Percentiles rank a stretch among this genome's conserved stretches.
Conservation (phyloP, 176 grass and related monocot species). For the Sorghum bicolor region Sorghum_bicolor_NCBIv3 NC_012870.2:3240501-3241000, state of each 20-base stretch:
- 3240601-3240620: slow-evolving; percentile 39
- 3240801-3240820: slow-evolving; percentile 89
- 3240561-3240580: slow-evolving; percentile 33
- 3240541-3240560: slow-evolving; percentile 40
- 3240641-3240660: background rate
- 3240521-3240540: slow-evolving; percentile 41
- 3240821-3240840: slow-evolving; percentile 91
- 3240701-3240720: slow-evolving; percentile 97
- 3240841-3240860: slow-evolving; percentile 86
- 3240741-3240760: slow-evolving; percentile 81
- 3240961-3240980: background rate
- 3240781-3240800: slow-evolving; percentile 86
- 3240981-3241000: background rate
- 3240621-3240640: slow-evolving; percentile 11
- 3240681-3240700: slow-evolving; percentile 43
- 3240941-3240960: background rate
- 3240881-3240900: slow-evolving; percentile 83
- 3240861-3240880: slow-evolving; percentile 49
- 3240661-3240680: slow-evolving; percentile 21
- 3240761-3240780: slow-evolving; percentile 67
- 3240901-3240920: slow-evolving; percentile 67
- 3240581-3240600: slow-evolving; percentile 44
- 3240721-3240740: slow-evolving; percentile 95
- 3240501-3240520: slow-evolving; percentile 72
- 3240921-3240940: slow-evolving; percentile 28